Base-by-base conservation (phyloP, 108 stramenopile species). In the Nitzschia sp. region DNA sequence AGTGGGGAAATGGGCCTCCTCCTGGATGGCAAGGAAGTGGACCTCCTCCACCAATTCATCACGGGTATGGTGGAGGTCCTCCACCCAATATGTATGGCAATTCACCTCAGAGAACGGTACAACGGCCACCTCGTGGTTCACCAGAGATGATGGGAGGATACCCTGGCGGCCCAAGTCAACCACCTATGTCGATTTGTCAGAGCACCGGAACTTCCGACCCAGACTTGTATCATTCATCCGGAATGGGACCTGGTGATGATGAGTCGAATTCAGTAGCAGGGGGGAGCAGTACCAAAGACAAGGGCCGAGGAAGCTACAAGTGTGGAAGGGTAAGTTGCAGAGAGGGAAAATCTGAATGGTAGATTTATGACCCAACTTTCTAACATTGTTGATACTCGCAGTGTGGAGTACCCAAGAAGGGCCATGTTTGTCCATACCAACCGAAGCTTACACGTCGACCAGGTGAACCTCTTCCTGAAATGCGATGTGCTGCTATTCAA, bases 391-490 rank as follows among this genome's bases (percentile, higher is more conserved):
- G 22, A 20, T 25, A 51, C 46, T 62, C 40, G 17, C 69, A 84
- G 73, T 95, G 94, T 53, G 94, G 94, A 8, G 91, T 86, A 12
- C 94, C 94, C 24, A 95, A 95, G 60, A 93, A 93, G 61, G 94
- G 94, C 12, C 94, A 95, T 78, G 78, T 93, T 24, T 95, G 94
- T 83, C 94, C 94, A 7, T 95, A 95, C 71, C 91, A 95, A 68
- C 91, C 94, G 8, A 89, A 89, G 59, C 65, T 95, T 52, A 90
- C 90, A 50, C 78, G 90, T 29, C 78, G 80, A 53, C 75, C 90
- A n/a, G 88, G 86, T 29, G 90, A 90, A 26, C 87, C 88, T 12
- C 70, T 80, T 14, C 93, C 93, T 9, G 89, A 90, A 52, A 90
- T 86, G 85, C 85, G 86, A 65, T 83, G 81, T 69, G 90, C 88